Evolutionary conservation across 306 rosid genomes (phyloP).

Genomic region (Prunus kanzakura): DNA sequence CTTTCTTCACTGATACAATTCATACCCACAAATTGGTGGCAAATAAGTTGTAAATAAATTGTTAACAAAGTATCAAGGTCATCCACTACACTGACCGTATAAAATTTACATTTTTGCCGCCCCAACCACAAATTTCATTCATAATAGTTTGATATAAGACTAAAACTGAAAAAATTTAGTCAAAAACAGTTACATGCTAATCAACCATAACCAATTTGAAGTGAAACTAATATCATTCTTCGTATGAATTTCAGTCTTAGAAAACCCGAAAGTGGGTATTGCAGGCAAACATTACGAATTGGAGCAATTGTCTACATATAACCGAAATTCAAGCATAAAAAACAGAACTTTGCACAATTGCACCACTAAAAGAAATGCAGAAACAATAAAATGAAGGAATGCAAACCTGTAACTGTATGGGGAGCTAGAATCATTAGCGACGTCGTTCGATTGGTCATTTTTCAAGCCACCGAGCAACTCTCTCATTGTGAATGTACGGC

Average conservation of each 20-base stretch:
- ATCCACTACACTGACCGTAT: background rate
- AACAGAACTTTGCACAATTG: conserved; percentile 4
- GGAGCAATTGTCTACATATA: background rate
- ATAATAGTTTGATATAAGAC: background rate
- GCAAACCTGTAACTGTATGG: conserved; percentile 69
- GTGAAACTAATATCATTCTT: background rate
- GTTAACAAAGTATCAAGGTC: background rate
- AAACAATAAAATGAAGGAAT: background rate
- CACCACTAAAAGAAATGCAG: background rate
- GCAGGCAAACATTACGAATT: background rate
- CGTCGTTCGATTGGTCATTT: conserved; percentile 35
- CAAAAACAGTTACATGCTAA: background rate
- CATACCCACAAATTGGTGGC: conserved; percentile 20
- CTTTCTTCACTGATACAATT: conserved; percentile 52
- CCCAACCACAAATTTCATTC: background rate
- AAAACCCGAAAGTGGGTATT: background rate
- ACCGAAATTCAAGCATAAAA: background rate
- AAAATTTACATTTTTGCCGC: background rate
- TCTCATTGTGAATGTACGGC: conserved; percentile 94
- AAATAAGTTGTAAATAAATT: background rate
- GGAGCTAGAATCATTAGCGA: conserved; percentile 41
- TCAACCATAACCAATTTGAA: background rate
- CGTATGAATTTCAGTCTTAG: background rate
- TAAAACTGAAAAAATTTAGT: background rate
- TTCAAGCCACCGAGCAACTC: conserved; percentile 84